Conservation (phyloP, 495 filamentous ascomycete species). For the Penicillium coffeae region DNA sequence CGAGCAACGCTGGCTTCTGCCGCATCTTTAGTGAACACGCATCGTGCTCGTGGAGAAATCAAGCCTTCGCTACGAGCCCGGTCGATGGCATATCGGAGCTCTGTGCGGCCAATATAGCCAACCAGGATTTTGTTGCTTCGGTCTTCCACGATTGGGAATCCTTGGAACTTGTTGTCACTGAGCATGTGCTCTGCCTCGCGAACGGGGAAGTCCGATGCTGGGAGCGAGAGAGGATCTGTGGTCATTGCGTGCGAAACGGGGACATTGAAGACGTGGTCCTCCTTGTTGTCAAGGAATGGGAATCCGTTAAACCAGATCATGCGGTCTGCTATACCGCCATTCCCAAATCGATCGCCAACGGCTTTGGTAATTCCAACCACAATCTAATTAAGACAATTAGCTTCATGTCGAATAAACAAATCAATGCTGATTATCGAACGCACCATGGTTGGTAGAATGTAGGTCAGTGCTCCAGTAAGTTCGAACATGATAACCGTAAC, state of each 20-base stretch:
- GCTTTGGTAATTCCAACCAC: constrained; percentile 97
- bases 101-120: constrained; percentile 93
- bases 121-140: constrained; percentile 64
- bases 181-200: constrained; percentile 71
- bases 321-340: constrained; percentile 93
- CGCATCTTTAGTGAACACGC: constrained; percentile 73
- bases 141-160: constrained; percentile 89
- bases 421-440: constrained; percentile 12
- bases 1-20: constrained; percentile 35
- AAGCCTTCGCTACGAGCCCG: constrained; percentile 72
- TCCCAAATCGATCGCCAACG: constrained; percentile 84
- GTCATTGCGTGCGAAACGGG: constrained; percentile 94
- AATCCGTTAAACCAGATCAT: constrained; percentile 99
- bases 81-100: constrained; percentile 89
- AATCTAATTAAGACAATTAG: constrained; percentile 47
- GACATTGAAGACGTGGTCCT: constrained; percentile 95
- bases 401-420: not conserved
- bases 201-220: constrained; percentile 70
- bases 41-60: constrained; percentile 64
- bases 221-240: constrained; percentile 65
- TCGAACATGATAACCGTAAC: constrained; percentile 99
- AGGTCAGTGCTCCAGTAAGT: constrained; percentile 88
- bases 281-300: constrained; percentile 96
- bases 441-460: constrained; percentile 94
- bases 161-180: constrained; percentile 80